Evolutionary conservation across 441 rosid species (phyloP), one percentile per base, ranked within the genome.

Genomic region (Hypseocharis bilobata): DNA sequence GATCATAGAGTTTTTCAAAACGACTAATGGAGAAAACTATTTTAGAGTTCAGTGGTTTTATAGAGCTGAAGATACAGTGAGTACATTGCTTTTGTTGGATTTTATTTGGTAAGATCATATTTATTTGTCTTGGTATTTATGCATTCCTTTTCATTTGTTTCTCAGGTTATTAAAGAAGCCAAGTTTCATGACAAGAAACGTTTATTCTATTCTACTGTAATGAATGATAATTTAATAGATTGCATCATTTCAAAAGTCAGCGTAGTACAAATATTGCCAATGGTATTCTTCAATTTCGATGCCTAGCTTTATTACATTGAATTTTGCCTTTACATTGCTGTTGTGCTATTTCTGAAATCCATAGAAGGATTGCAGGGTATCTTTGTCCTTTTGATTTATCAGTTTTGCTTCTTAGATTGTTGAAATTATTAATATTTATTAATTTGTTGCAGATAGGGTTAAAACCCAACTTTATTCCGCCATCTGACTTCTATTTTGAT

Each of bases 41-140:
- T 81, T 76, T 47, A 61, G 40, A 0, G 75, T 74, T 58, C 76
- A 32, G 5, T 80, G 82, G 82, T 78, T 73, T 20, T 78, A 75
- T 20, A 71, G 56, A 58, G 71, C 76, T 8, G 68, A 73, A 38
- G 82, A 78, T 44, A 80, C 75, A 0, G 82, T 78, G 28, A 72
- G 81, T 8, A 68, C 6, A 6, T 26, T 17, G n/a, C 3, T 11
- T 32, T 23, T 25, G 1, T 44, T 0, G 13, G 90, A 79, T 55
- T 55, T 55, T 26, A 4, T 55, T 13, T 55, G n/a, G 16, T 16
- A 22, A 22, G 7, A n/a, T 11, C 14, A 42, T 1, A 13, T 60
- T 59, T 28, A 58, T 58, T 10, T n/a, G 8, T 10, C 42, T 40
- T 7, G 3, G 19, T 13, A 70, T 36, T 58, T 2, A 26, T 38